Conservation (phyloP, 139 green algal species). For the Chlorella sp. region DNA sequence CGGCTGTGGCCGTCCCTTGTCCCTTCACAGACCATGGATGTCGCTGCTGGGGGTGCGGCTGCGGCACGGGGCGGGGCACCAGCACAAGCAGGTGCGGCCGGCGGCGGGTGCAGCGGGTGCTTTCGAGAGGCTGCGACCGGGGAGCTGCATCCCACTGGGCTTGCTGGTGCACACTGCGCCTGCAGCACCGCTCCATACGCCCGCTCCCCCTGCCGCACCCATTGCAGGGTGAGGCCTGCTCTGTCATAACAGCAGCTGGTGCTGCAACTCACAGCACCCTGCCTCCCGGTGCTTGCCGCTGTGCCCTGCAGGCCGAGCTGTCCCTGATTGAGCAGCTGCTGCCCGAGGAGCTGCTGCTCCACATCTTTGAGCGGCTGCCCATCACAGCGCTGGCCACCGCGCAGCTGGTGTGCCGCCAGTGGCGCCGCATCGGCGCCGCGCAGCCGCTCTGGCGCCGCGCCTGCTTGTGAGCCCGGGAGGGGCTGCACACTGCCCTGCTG, state of each 20-base stretch:
- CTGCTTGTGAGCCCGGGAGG: neutral
- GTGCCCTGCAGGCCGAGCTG: slow-evolving; percentile 52
- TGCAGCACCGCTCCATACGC: no score
- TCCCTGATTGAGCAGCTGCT: slow-evolving; percentile 78
- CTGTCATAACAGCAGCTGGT: no score
- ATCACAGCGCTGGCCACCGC: slow-evolving; percentile 61
- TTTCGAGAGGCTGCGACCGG: no score
- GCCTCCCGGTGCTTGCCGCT: no score
- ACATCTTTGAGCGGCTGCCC: slow-evolving; percentile 64
- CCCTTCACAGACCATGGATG: slow-evolving; percentile 59
- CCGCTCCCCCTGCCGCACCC: no score
- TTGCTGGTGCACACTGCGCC: no score
- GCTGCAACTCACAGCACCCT: no score
- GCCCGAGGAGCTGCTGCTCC: slow-evolving; percentile 77
- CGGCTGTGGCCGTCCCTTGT: neutral
- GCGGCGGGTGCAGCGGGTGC: no score
- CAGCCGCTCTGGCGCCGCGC: slow-evolving; percentile 76
- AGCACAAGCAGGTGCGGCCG: neutral
- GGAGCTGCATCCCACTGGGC: no score
- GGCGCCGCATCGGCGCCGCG: slow-evolving; percentile 51
- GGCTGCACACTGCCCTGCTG: no score
- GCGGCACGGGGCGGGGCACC: neutral
- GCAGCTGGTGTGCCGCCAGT: slow-evolving; percentile 79
- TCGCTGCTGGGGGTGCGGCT: slow-evolving; percentile 63
- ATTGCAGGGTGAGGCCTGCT: no score